Base-by-base conservation (phyloP, 306 rosid genomes). In the Herpetospermum pedunculosum region DNA sequence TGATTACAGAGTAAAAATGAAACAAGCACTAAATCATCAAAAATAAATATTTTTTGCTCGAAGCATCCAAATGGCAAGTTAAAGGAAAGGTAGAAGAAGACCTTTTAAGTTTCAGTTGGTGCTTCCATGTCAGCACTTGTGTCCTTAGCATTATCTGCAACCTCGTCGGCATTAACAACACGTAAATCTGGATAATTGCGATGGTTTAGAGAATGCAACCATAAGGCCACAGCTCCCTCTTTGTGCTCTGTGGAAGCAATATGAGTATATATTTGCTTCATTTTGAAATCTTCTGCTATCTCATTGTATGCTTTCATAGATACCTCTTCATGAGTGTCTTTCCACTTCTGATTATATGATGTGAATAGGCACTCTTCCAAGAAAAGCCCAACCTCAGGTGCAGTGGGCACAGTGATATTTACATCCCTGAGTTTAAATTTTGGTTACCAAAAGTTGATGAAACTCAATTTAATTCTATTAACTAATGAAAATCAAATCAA, bases 311-410 rank as follows among this genome's bases (percentile, higher is more conserved):
- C 89, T 80, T 88, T 88, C 92, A 89, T 93, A 0, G 96, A 91
- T 76, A 93, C 55, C 84, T 89, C 96, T 79, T 93, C 94, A 73
- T 93, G 98, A 75, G 78, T 90, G 64, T 86, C 97, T 77, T 88
- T 90, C 98, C 98, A 93, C 80, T 93, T 93, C 72, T 91, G 81
- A 83, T 93, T 93, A 73, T 93, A 93, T 9, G 98, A 93, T 50
- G 92, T 0, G 78, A 86, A 93, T 79, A 89, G 75, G 78, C 98
- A 93, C 86, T 93, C 98, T 8, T 93, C 97, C 80, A 91, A 84
- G 85, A 81, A 93, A 67, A 93, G 86, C 29, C 98, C 98, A 79
- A 89, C 91, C 82, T 93, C 98, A n/a, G 98, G 97, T 28, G 97
- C 98, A 23, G 96, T 93, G 47, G 98, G 98, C 80, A 93, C 94